Conservation (phyloP, 139 green algal species). For the Picochlorum sp. region DNA sequence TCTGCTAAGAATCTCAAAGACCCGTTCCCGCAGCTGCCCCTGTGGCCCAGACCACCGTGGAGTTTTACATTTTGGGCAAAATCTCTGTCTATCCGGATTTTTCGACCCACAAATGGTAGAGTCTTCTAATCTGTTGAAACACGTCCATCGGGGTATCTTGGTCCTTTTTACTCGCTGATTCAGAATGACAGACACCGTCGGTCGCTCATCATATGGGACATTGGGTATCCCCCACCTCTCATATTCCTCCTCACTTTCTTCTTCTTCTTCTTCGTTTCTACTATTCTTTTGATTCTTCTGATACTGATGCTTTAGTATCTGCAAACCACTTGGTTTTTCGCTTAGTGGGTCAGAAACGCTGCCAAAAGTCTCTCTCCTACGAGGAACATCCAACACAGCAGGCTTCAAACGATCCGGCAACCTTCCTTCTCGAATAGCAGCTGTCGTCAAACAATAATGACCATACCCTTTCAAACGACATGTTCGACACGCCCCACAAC, state of each 20-base stretch:
- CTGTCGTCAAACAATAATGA: not conserved
- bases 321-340: not conserved
- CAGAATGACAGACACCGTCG: too few relatives aligned
- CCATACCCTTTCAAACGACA: not conserved
- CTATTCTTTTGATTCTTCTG: too few relatives aligned
- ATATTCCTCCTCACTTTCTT: too few relatives aligned
- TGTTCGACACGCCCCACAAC: not conserved
- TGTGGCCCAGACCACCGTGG: not conserved
- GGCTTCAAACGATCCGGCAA: not conserved
- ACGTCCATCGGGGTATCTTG: not conserved
- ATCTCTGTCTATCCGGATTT: not conserved
- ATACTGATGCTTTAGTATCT: not conserved
- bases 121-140: not conserved
- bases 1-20: not conserved
- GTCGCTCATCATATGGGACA: too few relatives aligned
- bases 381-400: not conserved
- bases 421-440: not conserved
- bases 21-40: not conserved
- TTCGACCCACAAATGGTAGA: not conserved
- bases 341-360: not conserved
- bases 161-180: too few relatives aligned
- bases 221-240: too few relatives aligned
- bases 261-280: too few relatives aligned
- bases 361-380: not conserved
- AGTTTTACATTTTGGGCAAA: not conserved